Evolutionary conservation across 495 filamentous ascomycete genomes (phyloP).

Genomic region (Pyrenula massariospora): DNA sequence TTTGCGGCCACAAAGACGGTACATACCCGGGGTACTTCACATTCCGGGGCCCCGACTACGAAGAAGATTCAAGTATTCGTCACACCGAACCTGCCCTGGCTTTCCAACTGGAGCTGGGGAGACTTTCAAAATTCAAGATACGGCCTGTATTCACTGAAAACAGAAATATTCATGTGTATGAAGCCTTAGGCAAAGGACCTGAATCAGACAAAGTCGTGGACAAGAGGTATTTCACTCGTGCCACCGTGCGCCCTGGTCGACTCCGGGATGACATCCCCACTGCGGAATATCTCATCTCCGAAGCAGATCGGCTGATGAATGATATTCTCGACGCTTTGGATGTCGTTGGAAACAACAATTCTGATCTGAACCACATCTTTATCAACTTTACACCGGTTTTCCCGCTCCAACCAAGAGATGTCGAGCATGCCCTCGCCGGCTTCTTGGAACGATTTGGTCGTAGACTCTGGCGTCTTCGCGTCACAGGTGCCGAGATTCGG

Average conservation of each 20-base stretch:
- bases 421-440: slow-evolving; percentile 86
- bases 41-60: slow-evolving; percentile 83
- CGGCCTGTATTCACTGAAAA: slow-evolving; percentile 98
- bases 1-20: slow-evolving; percentile 89
- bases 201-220: slow-evolving; percentile 64
- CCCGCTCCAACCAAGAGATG: slow-evolving; percentile 78
- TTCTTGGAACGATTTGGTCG: slow-evolving; percentile 95
- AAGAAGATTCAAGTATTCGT: slow-evolving; percentile 88
- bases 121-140: slow-evolving; percentile 93
- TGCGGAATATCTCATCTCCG: slow-evolving; percentile 93
- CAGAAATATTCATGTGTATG: slow-evolving; percentile 96
- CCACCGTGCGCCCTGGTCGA: slow-evolving; percentile 82
- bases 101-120: slow-evolving; percentile 92
- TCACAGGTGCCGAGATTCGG: slow-evolving; percentile 94
- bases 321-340: slow-evolving; percentile 96
- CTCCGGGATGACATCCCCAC: slow-evolving; percentile 95
- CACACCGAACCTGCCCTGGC: slow-evolving; percentile 92
- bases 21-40: slow-evolving; percentile 96
- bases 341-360: slow-evolving; percentile 98
- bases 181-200: slow-evolving; percentile 84
- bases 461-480: slow-evolving; percentile 89
- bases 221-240: slow-evolving; percentile 95
- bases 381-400: slow-evolving; percentile 97
- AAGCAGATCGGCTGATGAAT: slow-evolving; percentile 91
- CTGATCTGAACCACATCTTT: slow-evolving; percentile 99